These are phyloP conservation scores for Paecilomyces dactylethromorphus DNA, from an alignment of 2,329 filamentous ascomycete genomes.

Conservation along the genomic window DNA sequence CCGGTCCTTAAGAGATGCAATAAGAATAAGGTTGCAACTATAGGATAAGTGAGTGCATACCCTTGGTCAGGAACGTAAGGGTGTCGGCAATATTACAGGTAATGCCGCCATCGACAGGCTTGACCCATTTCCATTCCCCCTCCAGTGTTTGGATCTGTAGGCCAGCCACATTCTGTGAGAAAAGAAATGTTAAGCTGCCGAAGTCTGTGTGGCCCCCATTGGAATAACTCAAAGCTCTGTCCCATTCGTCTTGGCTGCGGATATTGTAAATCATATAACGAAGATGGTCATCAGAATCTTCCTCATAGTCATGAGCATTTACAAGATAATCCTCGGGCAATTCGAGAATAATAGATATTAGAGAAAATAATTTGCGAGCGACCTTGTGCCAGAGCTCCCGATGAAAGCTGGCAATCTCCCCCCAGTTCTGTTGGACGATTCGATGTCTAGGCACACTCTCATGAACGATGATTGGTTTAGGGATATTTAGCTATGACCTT, in stretches of 20 bases:
- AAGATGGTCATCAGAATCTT: conserved; percentile 51
- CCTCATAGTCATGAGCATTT: conserved; percentile 50
- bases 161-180: conserved; percentile 51
- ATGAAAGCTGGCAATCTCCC: conserved; percentile 19
- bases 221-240: conserved; percentile 26
- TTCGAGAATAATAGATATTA: conserved; percentile 41
- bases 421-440: conserved; percentile 16
- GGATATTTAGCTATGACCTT: conserved; percentile 20
- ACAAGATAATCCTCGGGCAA: conserved; percentile 52
- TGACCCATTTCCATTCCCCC: conserved; percentile 44
- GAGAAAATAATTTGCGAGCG: conserved; percentile 11
- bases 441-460: conserved; percentile 21
- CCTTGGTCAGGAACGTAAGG: conserved; percentile 27
- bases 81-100: conserved; percentile 48
- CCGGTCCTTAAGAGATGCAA: not conserved
- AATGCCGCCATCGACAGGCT: conserved; percentile 41
- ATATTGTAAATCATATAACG: conserved; percentile 55
- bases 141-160: conserved; percentile 46
- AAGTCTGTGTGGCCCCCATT: conserved; percentile 45
- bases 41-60: not conserved
- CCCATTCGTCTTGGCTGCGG: conserved; percentile 42
- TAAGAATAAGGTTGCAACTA: not conserved
- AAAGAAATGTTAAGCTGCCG: conserved; percentile 50
- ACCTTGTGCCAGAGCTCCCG: conserved; percentile 22
- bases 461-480: conserved; percentile 20